Evolutionary conservation across 2,329 filamentous ascomycete genomes (phyloP).

Genomic region (Alternaria brassicicola): DNA sequence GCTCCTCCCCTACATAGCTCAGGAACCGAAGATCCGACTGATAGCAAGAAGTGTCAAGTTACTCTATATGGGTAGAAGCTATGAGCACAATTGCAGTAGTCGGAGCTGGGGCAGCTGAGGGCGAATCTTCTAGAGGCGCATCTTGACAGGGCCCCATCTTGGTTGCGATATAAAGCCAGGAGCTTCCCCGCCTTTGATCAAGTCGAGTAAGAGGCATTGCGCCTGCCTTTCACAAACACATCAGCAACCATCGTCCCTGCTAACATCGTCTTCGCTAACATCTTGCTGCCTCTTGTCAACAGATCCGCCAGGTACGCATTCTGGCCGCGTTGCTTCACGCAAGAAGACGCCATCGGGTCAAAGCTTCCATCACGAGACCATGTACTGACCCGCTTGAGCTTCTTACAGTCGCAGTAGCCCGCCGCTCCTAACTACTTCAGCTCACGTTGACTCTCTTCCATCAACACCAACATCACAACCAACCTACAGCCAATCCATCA

Average conservation of each 20-base stretch:
- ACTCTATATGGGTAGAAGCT: not conserved
- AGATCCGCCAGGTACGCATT: constrained; percentile 38
- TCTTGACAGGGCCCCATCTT: constrained; percentile 5
- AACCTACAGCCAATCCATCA: constrained; percentile 16
- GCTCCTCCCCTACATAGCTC: constrained; percentile 5
- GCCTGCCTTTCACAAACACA: constrained; percentile 21
- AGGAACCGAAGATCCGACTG: constrained; percentile 13
- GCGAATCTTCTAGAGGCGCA: constrained; percentile 18
- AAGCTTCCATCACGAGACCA: constrained; percentile 45
- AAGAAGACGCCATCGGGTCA: constrained; percentile 34
- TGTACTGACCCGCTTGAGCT: constrained; percentile 38
- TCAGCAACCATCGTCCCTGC: constrained; percentile 13
- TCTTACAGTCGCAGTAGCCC: constrained; percentile 20
- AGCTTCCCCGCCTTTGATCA: constrained; percentile 26
- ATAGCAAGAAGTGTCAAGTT: constrained; percentile 2
- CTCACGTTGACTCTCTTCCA: constrained; percentile 22
- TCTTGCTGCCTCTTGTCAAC: constrained; percentile 4
- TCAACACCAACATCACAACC: constrained; percentile 13
- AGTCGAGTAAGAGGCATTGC: constrained; percentile 17
- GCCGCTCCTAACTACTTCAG: constrained; percentile 39
- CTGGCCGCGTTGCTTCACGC: constrained; percentile 23
- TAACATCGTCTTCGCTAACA: constrained; percentile 7
- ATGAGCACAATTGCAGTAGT: constrained; percentile 4
- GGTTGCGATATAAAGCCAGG: constrained; percentile 18
- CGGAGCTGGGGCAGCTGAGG: constrained; percentile 3